Percentiles rank a stretch among this genome's conserved stretches.
Evolutionary conservation across 495 filamentous ascomycete species (phyloP).

Genomic region (Hypoxylon intermedium): DNA sequence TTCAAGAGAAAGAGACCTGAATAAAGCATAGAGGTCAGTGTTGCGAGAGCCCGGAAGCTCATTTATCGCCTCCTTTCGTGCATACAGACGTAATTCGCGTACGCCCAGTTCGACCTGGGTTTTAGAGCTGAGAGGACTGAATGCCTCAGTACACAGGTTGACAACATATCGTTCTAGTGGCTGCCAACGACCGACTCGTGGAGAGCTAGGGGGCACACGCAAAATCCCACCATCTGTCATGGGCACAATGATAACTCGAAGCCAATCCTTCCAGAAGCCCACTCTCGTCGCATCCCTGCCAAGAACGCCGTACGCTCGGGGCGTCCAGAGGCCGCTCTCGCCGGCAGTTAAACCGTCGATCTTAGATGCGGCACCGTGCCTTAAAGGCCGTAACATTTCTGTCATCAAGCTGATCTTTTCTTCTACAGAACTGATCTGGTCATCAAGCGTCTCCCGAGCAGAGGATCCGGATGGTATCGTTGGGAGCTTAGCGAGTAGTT

Average conservation of each 20-base stretch:
- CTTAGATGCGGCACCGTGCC: slow-evolving; percentile 93
- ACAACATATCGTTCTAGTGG: slow-evolving; percentile 96
- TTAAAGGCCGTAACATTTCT: slow-evolving; percentile 88
- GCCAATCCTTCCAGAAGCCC: slow-evolving; percentile 98
- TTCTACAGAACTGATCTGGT: slow-evolving; percentile 93
- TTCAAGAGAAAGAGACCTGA: slow-evolving; percentile 83
- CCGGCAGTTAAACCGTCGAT: slow-evolving; percentile 96
- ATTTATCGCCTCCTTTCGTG: slow-evolving; percentile 90
- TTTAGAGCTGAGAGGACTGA: slow-evolving; percentile 87
- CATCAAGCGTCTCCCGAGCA: slow-evolving; percentile 83
- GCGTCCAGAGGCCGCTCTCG: slow-evolving; percentile 96
- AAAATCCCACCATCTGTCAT: slow-evolving; percentile 89
- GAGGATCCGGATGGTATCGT: slow-evolving; percentile 78
- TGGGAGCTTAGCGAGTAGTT: slow-evolving; percentile 82
- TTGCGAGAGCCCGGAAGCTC: slow-evolving; percentile 92
- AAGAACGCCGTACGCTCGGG: slow-evolving; percentile 90
- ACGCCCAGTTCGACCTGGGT: slow-evolving; percentile 94
- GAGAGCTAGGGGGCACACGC: slow-evolving; percentile 84
- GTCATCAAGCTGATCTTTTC: slow-evolving; percentile 98
- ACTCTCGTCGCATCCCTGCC: slow-evolving; percentile 84
- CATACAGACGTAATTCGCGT: slow-evolving; percentile 88
- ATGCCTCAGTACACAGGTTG: slow-evolving; percentile 95
- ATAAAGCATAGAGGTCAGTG: slow-evolving; percentile 92
- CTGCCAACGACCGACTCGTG: slow-evolving; percentile 94
- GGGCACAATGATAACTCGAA: slow-evolving; percentile 87